A percentile compares a stretch with the other conserved stretches of the same genome.
These are phyloP conservation scores for Amanita exitialis DNA, from an alignment of 768 basidiomycete genomes.

Conservation along the genomic window DNA sequence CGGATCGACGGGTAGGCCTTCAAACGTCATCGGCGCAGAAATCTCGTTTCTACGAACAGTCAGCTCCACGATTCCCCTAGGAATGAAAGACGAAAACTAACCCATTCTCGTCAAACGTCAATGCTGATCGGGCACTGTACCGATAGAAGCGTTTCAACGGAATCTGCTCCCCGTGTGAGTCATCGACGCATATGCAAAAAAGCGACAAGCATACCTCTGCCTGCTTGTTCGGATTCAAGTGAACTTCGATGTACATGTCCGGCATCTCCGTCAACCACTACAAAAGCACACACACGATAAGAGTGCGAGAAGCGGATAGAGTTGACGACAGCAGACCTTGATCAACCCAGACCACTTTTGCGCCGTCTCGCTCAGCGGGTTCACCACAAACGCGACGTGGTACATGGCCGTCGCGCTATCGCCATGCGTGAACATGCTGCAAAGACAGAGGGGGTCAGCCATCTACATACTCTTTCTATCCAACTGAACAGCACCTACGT, in stretches of 20 bases:
- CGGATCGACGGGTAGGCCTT: constrained; percentile 68
- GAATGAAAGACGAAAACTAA: constrained; percentile 22
- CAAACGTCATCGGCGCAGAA: constrained; percentile 51
- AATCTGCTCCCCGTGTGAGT: constrained; percentile 33
- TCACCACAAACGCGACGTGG: constrained; percentile 64
- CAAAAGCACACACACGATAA: neutral
- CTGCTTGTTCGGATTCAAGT: constrained; percentile 62
- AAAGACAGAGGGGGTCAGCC: neutral
- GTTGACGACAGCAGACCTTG: constrained; percentile 31
- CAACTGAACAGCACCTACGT: constrained; percentile 35
- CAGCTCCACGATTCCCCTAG: neutral
- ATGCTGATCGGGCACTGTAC: constrained; percentile 48
- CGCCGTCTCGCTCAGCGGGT: constrained; percentile 77
- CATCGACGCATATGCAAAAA: neutral
- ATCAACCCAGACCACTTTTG: constrained; percentile 83
- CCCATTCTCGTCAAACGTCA: constrained; percentile 65
- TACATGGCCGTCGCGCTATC: constrained; percentile 56
- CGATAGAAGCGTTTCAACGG: constrained; percentile 92
- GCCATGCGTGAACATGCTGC: constrained; percentile 62
- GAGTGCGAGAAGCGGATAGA: too few relatives aligned
- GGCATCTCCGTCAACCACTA: constrained; percentile 62
- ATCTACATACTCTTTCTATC: too few relatives aligned
- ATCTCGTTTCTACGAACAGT: constrained; percentile 41
- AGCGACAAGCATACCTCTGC: constrained; percentile 43
- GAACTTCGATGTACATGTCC: constrained; percentile 61